phyloP scores from a whole-genome alignment of 2,329 filamentous ascomycete species.

The Macroventuria anomochaeta region DNA sequence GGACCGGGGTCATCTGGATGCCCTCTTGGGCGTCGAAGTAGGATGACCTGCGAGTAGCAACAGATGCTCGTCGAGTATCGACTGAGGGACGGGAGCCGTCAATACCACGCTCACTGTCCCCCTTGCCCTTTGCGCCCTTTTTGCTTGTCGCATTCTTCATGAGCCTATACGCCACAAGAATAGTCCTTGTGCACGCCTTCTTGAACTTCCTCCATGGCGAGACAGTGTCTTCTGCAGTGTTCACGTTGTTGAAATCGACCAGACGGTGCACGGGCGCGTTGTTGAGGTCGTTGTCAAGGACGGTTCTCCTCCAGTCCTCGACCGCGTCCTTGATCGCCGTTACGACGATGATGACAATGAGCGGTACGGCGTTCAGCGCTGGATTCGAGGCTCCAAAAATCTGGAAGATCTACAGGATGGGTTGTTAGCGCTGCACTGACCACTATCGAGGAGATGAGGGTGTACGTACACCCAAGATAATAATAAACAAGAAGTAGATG shows the following conservation, averaged over 20 bases:
- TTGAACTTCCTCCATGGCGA: slow-evolving; percentile 88
- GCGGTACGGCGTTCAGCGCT: slow-evolving; percentile 84
- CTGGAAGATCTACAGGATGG: slow-evolving; percentile 77
- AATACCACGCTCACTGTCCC: slow-evolving; percentile 57
- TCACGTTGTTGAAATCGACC: slow-evolving; percentile 89
- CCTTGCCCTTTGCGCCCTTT: slow-evolving; percentile 44
- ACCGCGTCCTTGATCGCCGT: slow-evolving; percentile 94
- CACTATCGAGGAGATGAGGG: slow-evolving; percentile 7
- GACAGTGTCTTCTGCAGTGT: slow-evolving; percentile 85
- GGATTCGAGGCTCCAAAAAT: slow-evolving; percentile 95
- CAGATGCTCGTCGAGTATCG: slow-evolving; percentile 66
- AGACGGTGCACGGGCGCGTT: slow-evolving; percentile 94
- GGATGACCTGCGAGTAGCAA: slow-evolving; percentile 61
- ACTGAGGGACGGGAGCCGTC: slow-evolving; percentile 70
- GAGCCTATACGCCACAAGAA: slow-evolving; percentile 61
- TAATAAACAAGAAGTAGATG: slow-evolving; percentile 95
- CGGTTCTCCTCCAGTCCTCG: slow-evolving; percentile 91
- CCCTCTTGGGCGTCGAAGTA: slow-evolving; percentile 63
- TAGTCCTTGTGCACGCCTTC: slow-evolving; percentile 76
- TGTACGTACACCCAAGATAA: slow-evolving; percentile 85
- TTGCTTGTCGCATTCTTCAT: slow-evolving; percentile 52
- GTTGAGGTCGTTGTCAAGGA: slow-evolving; percentile 91
- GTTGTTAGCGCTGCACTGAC: slow-evolving; percentile 27
- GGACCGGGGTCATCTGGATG: slow-evolving; percentile 95
- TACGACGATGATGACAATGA: slow-evolving; percentile 89